A percentile compares a stretch with the other conserved stretches of the same genome.
These are phyloP conservation scores for Plantago ovata DNA, from an alignment of 257 asterid species.

Conservation along the genomic window DNA sequence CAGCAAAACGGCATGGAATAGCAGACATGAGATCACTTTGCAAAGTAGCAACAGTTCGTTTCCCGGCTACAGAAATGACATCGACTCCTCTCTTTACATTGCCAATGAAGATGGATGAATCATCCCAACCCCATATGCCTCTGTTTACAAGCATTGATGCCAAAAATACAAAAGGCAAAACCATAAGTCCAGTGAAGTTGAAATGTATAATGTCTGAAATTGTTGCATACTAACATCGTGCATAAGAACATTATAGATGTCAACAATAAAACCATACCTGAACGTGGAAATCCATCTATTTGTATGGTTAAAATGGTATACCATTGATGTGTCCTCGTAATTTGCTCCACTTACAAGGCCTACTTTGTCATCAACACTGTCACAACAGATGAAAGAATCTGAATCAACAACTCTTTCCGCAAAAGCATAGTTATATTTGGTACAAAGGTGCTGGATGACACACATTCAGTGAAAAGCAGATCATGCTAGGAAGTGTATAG, in stretches of 20 bases:
- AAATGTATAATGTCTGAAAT: neutral
- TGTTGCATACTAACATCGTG: neutral
- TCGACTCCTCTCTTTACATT: slow-evolving; percentile 75
- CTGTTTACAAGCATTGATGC: slow-evolving; percentile 32
- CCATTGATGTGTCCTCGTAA: slow-evolving; percentile 57
- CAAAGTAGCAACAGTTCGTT: slow-evolving; percentile 44
- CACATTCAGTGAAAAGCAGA: too few species aligned
- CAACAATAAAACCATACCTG: slow-evolving; percentile 42
- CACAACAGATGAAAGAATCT: slow-evolving; percentile 14
- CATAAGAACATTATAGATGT: neutral
- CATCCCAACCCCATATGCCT: slow-evolving; percentile 98
- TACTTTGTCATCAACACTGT: slow-evolving; percentile 66
- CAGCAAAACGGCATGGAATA: slow-evolving; percentile 63
- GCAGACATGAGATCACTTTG: slow-evolving; percentile 61
- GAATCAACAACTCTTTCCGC: slow-evolving; percentile 5
- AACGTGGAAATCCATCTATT: slow-evolving; percentile 74
- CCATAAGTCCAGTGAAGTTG: neutral
- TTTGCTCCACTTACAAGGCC: slow-evolving; percentile 66
- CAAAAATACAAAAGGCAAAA: slow-evolving; percentile 4
- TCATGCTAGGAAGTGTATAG: too few species aligned
- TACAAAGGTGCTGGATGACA: neutral
- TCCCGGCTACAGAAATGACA: slow-evolving; percentile 40
- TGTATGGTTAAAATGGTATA: slow-evolving; percentile 61
- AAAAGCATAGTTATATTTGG: slow-evolving; percentile 8
- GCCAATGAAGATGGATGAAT: slow-evolving; percentile 72